phyloP scores from a whole-genome alignment of 306 rosid genomes.

The Glycyrrhiza uralensis region DNA sequence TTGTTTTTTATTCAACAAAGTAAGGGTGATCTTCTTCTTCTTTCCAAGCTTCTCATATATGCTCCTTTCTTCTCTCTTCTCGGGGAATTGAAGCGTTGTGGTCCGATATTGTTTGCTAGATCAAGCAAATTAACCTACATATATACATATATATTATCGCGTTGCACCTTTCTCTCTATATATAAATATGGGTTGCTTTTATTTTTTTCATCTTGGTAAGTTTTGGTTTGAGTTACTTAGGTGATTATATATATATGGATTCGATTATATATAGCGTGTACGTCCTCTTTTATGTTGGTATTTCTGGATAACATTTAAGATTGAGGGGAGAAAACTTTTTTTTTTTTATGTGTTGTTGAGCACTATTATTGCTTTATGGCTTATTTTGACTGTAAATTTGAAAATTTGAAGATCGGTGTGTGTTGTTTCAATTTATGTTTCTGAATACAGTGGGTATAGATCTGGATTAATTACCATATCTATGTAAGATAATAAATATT shows the following conservation, averaged over 20 bases:
- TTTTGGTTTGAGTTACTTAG: slow-evolving; percentile 24
- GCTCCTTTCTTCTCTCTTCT: slow-evolving; percentile 61
- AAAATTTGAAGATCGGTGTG: slow-evolving; percentile 24
- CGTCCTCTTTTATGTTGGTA: slow-evolving; percentile 8
- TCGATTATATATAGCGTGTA: neutral
- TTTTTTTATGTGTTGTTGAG: neutral
- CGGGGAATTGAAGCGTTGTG: slow-evolving; percentile 81
- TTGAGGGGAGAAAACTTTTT: neutral
- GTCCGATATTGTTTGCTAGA: slow-evolving; percentile 66
- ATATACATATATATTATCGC: neutral
- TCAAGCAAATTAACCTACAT: slow-evolving; percentile 32
- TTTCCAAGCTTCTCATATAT: neutral
- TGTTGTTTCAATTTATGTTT: slow-evolving; percentile 14
- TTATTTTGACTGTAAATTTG: slow-evolving; percentile 28
- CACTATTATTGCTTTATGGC: slow-evolving; percentile 8
- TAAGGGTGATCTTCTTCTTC: slow-evolving; percentile 42
- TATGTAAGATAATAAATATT: slow-evolving; percentile 40
- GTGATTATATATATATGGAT: slow-evolving; percentile 18
- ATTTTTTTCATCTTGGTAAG: neutral
- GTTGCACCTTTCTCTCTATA: slow-evolving; percentile 1
- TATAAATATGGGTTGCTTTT: neutral
- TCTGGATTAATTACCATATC: slow-evolving; percentile 40
- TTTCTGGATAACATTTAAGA: slow-evolving; percentile 15
- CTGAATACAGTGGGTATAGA: slow-evolving; percentile 27
- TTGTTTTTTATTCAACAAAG: neutral